A percentile compares a stretch with the other conserved stretches of the same genome.
Conservation (phyloP, 2,329 filamentous ascomycete genomes). For the Ampelomyces quisqualis region DNA sequence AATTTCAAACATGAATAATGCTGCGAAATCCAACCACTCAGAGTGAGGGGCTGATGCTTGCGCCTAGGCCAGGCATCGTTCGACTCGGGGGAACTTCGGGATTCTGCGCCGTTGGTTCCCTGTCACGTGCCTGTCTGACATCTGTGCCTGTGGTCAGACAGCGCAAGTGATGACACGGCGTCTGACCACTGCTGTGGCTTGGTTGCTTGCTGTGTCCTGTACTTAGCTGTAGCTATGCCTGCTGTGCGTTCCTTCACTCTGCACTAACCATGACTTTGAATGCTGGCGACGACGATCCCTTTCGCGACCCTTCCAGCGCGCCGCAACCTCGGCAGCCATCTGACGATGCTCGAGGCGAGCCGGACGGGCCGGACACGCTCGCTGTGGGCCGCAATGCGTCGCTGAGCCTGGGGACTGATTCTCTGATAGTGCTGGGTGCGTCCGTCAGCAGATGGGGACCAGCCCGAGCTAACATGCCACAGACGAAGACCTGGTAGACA, state of each 20-base stretch:
- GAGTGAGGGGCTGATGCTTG: no score
- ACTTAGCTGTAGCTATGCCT: conserved; percentile 6
- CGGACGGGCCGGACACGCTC: conserved; percentile 46
- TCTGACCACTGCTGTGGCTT: neutral
- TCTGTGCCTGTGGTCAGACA: no score
- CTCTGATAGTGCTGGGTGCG: conserved; percentile 60
- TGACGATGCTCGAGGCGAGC: neutral
- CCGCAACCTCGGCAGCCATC: conserved; percentile 8
- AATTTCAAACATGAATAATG: no score
- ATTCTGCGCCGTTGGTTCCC: no score
- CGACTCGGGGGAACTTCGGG: no score
- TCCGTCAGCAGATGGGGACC: neutral
- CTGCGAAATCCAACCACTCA: no score
- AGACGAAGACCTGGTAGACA: conserved; percentile 58
- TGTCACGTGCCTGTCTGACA: no score
- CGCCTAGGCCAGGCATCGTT: no score
- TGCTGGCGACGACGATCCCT: conserved; percentile 28
- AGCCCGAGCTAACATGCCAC: conserved; percentile 7
- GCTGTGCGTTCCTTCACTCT: conserved; percentile 6
- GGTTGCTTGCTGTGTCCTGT: conserved; percentile 2
- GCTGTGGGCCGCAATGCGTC: conserved; percentile 59
- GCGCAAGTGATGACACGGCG: no score
- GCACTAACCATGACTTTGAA: conserved; percentile 27
- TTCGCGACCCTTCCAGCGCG: conserved; percentile 28
- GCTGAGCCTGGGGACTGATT: conserved; percentile 61